phyloP scores from a whole-genome alignment of 495 filamentous ascomycete genomes.

The Rhizodiscina lignyota region DNA sequence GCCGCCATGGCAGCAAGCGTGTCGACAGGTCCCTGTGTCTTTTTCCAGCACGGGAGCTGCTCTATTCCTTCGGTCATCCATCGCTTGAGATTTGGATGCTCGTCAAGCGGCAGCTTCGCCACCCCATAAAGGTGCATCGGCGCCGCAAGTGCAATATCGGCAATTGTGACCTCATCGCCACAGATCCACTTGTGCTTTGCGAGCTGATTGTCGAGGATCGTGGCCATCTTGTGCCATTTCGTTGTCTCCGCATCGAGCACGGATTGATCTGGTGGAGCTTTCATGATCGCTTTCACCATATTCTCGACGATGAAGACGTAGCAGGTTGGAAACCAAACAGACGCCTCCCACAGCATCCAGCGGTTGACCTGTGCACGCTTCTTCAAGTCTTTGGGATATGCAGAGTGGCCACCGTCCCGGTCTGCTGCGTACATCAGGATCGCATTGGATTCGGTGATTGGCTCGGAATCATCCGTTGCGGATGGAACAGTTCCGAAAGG shows the following conservation, averaged over 20 bases:
- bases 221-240: conserved; percentile 14
- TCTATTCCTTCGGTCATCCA: conserved; percentile 18
- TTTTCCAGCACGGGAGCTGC: conserved; percentile 18
- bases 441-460: conserved; percentile 21
- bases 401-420: conserved; percentile 1
- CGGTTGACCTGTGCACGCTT: conserved; percentile 14
- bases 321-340: conserved; percentile 16
- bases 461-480: conserved; percentile 15
- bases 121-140: conserved; percentile 18
- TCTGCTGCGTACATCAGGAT: conserved; percentile 21
- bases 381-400: conserved; percentile 18
- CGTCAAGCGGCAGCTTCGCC: conserved; percentile 14
- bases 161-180: conserved; percentile 19
- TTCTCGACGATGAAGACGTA: conserved; percentile 21
- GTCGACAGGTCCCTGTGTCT: conserved; percentile 20
- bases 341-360: conserved; percentile 22
- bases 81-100: conserved; percentile 17
- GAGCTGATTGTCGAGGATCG: conserved; percentile 17
- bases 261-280: conserved; percentile 12
- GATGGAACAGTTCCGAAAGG: conserved; percentile 18
- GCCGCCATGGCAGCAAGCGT: conserved; percentile 10
- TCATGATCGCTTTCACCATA: conserved; percentile 19
- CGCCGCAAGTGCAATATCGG: conserved; percentile 20
- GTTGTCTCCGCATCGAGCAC: conserved; percentile 12
- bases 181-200: conserved; percentile 17